These are phyloP conservation scores for Tulasnella sp. DNA, from an alignment of 768 basidiomycete species.

Conservation along the genomic window DNA sequence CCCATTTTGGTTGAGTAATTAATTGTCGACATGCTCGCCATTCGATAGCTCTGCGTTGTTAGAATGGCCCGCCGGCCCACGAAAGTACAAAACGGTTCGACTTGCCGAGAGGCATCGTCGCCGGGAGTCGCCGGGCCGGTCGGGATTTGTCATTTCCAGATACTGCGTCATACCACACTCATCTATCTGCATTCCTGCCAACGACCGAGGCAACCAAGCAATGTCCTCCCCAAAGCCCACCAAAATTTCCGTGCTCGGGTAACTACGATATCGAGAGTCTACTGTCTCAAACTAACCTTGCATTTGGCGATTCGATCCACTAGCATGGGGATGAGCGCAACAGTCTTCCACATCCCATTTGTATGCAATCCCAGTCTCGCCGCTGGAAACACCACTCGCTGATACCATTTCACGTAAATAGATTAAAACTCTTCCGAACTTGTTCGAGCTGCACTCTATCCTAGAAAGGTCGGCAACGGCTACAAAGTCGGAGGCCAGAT, in stretches of 20 bases:
- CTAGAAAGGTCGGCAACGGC: conserved; percentile 28
- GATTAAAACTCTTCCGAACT: conserved; percentile 10
- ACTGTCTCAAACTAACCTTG: neutral
- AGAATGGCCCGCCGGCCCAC: no score
- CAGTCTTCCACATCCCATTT: conserved; percentile 36
- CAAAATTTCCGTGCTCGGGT: conserved; percentile 17
- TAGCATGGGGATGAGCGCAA: conserved; percentile 24
- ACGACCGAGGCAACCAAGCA: neutral
- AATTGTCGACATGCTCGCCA: no score
- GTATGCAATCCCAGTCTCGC: conserved; percentile 28
- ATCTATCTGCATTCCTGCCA: neutral
- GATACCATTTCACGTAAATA: neutral
- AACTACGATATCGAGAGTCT: neutral
- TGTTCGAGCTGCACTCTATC: conserved; percentile 30
- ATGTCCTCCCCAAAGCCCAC: neutral
- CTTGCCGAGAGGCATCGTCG: neutral
- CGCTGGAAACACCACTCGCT: neutral
- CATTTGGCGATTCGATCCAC: neutral
- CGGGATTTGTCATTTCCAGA: neutral
- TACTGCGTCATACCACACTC: neutral
- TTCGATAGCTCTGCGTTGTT: neutral
- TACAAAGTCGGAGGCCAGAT: conserved; percentile 26
- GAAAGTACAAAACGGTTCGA: neutral
- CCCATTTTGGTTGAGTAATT: no score
- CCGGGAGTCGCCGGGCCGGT: neutral